A percentile compares a stretch with the other conserved stretches of the same genome.
phyloP scores from a whole-genome alignment of 768 basidiomycete species.

The Suillus tomentosus region DNA sequence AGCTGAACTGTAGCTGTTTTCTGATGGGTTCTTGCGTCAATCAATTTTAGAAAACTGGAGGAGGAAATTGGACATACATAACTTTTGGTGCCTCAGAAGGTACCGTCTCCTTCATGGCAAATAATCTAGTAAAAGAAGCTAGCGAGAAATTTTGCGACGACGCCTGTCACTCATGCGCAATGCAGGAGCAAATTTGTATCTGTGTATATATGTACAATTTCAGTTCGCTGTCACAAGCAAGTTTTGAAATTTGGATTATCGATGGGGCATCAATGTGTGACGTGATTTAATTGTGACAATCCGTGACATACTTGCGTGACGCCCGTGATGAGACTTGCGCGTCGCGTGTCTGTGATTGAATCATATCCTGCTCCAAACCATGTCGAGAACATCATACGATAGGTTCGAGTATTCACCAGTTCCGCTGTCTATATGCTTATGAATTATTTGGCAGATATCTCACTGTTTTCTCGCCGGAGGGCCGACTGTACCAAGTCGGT shows the following conservation, averaged over 20 bases:
- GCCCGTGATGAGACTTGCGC: constrained; percentile 44
- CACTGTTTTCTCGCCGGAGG: constrained; percentile 97
- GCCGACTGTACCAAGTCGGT: constrained; percentile 98
- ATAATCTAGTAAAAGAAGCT: background rate
- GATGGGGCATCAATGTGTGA: background rate
- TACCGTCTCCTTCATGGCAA: constrained; percentile 74
- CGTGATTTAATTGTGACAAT: constrained; percentile 22
- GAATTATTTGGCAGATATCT: constrained; percentile 62
- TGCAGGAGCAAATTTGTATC: background rate
- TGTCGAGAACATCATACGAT: constrained; percentile 96
- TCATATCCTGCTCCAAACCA: constrained; percentile 41
- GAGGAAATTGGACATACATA: constrained; percentile 51
- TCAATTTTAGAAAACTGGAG: background rate
- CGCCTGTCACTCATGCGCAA: background rate
- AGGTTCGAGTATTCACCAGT: constrained; percentile 44
- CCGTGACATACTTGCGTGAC: constrained; percentile 42
- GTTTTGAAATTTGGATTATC: background rate
- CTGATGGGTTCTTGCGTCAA: constrained; percentile 42
- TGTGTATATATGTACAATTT: background rate
- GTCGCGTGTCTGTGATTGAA: constrained; percentile 53
- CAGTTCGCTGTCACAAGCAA: background rate
- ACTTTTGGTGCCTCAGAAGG: constrained; percentile 80
- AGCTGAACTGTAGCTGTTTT: constrained; percentile 94
- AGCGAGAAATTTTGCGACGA: background rate
- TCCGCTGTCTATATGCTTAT: background rate